These are phyloP conservation scores for Cordyceps pruinosa DNA, from an alignment of 2,329 filamentous ascomycete genomes.

Conservation along the genomic window DNA sequence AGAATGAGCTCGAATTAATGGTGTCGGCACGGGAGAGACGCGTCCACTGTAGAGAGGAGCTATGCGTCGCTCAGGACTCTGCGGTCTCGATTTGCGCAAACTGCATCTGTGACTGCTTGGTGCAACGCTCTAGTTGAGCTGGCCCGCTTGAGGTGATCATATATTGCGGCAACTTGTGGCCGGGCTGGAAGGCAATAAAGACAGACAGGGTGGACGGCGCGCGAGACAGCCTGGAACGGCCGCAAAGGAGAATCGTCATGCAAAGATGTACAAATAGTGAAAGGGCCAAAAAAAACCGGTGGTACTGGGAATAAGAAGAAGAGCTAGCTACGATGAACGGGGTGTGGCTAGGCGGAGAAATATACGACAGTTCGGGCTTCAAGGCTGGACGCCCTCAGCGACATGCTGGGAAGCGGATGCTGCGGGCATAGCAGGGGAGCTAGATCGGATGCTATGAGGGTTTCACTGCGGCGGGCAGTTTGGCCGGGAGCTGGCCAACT, in stretches of 20 bases:
- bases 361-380: slow-evolving; percentile 3
- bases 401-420: slow-evolving; percentile 1
- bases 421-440: neutral
- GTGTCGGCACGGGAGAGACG: neutral
- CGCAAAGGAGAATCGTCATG: neutral
- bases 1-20: neutral
- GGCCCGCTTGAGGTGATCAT: neutral
- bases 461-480: slow-evolving; percentile 2
- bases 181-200: neutral
- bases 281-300: neutral
- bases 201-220: neutral
- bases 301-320: neutral
- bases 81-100: neutral
- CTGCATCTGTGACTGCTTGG: neutral
- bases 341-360: slow-evolving; percentile 3
- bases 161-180: neutral
- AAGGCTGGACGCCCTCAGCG: neutral
- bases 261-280: neutral
- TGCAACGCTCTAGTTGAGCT: neutral
- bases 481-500: neutral
- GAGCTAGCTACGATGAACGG: neutral
- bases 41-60: neutral
- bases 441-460: slow-evolving; percentile 1
- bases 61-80: neutral
- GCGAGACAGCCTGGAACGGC: neutral